Evolutionary conservation across 176 grass and related monocot species (phyloP).

Genomic region (Carex scoparia): DNA sequence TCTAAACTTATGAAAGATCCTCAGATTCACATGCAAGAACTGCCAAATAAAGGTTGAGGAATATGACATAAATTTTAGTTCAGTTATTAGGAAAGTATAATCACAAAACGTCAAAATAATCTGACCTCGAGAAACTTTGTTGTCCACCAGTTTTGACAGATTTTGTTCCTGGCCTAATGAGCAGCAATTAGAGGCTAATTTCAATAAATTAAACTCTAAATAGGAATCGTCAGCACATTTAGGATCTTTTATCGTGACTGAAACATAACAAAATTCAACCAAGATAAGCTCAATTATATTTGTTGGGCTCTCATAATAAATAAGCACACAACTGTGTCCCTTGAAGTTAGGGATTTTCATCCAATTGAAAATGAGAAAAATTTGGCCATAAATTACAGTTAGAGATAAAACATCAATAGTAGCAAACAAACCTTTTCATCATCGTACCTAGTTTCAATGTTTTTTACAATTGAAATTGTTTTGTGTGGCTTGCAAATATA

Average conservation of each 20-base stretch:
- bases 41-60: background rate
- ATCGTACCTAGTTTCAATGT: no score
- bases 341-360: no score
- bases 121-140: constrained; percentile 77
- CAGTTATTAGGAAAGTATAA: background rate
- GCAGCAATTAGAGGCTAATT: no score
- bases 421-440: background rate
- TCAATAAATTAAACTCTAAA: no score
- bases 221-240: no score
- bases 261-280: no score
- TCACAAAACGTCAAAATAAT: background rate
- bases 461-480: background rate
- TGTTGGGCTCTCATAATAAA: no score
- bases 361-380: no score
- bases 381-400: no score
- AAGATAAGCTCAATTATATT: no score
- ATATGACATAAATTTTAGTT: background rate
- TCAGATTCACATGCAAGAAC: background rate
- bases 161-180: constrained; percentile 74
- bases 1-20: background rate
- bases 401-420: background rate
- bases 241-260: no score
- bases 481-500: background rate
- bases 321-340: no score
- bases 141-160: constrained; percentile 69